phyloP scores from a whole-genome alignment of 352 stramenopile genomes.

The Globisporangium radiosum region DNA sequence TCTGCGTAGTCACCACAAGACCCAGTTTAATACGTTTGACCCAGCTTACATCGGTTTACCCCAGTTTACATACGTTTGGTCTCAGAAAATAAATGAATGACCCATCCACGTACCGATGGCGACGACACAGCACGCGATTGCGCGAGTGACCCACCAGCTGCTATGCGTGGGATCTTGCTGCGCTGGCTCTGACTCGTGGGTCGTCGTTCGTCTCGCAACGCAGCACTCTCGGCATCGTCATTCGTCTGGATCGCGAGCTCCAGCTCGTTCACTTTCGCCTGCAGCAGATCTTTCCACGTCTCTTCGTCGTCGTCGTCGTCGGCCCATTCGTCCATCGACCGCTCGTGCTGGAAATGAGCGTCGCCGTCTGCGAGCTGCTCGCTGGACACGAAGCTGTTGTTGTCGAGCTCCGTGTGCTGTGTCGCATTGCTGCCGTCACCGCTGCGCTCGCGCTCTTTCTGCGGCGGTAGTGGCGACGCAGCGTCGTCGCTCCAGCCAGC shows the following conservation, averaged over 20 bases:
- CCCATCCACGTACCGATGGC: conserved; percentile 3
- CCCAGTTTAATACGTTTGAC: no score
- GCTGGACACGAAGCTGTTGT: background rate
- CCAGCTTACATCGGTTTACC: no score
- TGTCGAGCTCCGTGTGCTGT: background rate
- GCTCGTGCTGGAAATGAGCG: conserved; percentile 19
- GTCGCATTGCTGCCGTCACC: conserved; percentile 14
- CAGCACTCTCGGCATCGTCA: background rate
- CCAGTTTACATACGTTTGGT: no score
- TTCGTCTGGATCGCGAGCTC: conserved; percentile 44
- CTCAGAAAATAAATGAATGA: background rate
- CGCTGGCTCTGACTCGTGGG: conserved; percentile 10
- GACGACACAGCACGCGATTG: conserved; percentile 1
- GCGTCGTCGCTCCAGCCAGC: conserved; percentile 52
- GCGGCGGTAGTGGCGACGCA: conserved; percentile 1
- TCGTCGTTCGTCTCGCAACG: no score
- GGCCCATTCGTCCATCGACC: conserved; percentile 69
- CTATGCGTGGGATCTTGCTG: no score
- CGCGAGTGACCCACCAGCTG: no score
- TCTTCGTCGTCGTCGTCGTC: conserved; percentile 71
- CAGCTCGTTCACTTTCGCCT: conserved; percentile 71
- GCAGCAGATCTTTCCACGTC: conserved; percentile 69
- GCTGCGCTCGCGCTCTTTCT: conserved; percentile 4
- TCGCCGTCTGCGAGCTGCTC: background rate
- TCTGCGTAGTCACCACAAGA: background rate